Base-by-base conservation (phyloP, 345 rosid genomes). In the Eutrema yunnanense region DNA sequence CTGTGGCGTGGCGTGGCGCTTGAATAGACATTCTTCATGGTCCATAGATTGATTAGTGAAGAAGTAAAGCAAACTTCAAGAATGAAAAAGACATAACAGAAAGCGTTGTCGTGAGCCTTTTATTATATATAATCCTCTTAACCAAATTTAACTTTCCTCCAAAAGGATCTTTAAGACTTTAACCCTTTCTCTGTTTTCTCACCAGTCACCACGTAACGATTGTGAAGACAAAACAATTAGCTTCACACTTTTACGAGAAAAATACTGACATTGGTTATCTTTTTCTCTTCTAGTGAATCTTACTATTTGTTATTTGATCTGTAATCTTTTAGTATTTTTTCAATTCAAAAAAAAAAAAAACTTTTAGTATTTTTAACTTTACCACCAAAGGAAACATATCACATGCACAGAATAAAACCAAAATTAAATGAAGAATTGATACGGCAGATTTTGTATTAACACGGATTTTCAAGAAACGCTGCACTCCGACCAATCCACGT, bases 401-500 rank as follows among this genome's bases (percentile, higher is more conserved):
- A 75, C 79, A 75, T 75, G 79, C 43, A 62, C 19, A n/a, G 4
- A 9, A 57, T 2, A 48, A 41, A 48, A n/a, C 58, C 19, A 41
- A 62, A 22, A 58, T 38, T 62, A 69, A 63, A 76, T 69, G 66
- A 60, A 50, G 6, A 54, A 14, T 29, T 41, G 66, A 73, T 47
- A 37, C 11, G 46, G 41, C 32, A 68, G 64, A 68, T 74, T 26
- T 58, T 10, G 2, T n/a, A n/a, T 61, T n/a, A 19, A 12, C 32
- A 47, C 9, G 27, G 53, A 13, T 30, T 36, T 32, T 32, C 6
- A 48, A 22, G 26, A 58, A 57, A 59, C n/a, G 37, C 38, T 53
- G 30, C 30, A 29, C 57, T 43, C 74, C 74, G 54, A 63, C 70
- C 74, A 62, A 30, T 62, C 71, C 79, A 76, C 71, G 79, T 70